Conservation (phyloP, 768 basidiomycete genomes). For the Mycena rebaudengoi region DNA sequence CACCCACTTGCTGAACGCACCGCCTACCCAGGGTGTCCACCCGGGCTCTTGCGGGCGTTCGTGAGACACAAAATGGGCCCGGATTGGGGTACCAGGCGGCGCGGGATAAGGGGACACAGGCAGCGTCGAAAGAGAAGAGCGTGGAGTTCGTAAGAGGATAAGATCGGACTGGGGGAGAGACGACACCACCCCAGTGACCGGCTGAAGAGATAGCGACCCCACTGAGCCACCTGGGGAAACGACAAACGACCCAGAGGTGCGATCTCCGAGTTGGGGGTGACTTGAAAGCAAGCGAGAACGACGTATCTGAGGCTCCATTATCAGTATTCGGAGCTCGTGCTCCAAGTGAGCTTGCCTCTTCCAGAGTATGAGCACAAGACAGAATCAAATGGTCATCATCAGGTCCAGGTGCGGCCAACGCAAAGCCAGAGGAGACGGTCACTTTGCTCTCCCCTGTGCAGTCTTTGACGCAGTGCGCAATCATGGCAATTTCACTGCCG, state of each 20-base stretch:
- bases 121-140: conserved; percentile 49
- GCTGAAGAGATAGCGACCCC: conserved; percentile 42
- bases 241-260: conserved; percentile 56
- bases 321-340: neutral
- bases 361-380: conserved; percentile 71
- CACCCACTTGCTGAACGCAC: conserved; percentile 63
- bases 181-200: conserved; percentile 57
- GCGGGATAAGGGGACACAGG: conserved; percentile 73
- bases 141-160: conserved; percentile 48
- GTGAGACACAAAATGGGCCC: conserved; percentile 63
- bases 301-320: conserved; percentile 39
- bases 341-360: conserved; percentile 57
- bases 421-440: conserved; percentile 66
- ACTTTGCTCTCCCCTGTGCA: conserved; percentile 49
- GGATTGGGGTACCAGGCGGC: conserved; percentile 52
- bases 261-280: conserved; percentile 14
- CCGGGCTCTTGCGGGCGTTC: conserved; percentile 46
- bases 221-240: conserved; percentile 49
- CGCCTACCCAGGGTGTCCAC: conserved; percentile 62
- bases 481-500: conserved; percentile 49
- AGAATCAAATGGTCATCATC: conserved; percentile 49
- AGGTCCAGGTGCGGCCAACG: conserved; percentile 43
- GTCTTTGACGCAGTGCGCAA: conserved; percentile 60
- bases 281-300: conserved; percentile 39
- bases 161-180: conserved; percentile 69